Conservation (phyloP, 768 basidiomycete genomes). For the Mycena haematopus region DNA sequence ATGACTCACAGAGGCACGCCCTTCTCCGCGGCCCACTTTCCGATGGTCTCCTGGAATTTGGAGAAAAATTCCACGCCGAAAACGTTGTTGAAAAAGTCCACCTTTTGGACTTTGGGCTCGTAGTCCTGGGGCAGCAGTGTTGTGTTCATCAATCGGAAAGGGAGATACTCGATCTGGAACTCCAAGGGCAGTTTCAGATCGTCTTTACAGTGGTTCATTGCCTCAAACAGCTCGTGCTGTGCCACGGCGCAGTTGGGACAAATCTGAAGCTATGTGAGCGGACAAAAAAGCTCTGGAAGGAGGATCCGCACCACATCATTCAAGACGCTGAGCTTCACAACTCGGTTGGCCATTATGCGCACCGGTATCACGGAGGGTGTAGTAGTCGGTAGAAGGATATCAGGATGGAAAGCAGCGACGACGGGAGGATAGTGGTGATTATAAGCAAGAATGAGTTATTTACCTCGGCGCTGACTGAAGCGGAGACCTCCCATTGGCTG, state of each 20-base stretch:
- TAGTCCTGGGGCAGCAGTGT: slow-evolving; percentile 44
- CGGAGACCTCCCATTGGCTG: not conserved
- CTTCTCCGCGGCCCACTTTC: slow-evolving; percentile 60
- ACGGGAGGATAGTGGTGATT: not conserved
- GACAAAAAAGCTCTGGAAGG: slow-evolving; percentile 9
- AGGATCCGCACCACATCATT: slow-evolving; percentile 52
- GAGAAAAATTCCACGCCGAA: slow-evolving; percentile 60
- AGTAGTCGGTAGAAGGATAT: slow-evolving; percentile 15
- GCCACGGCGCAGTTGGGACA: slow-evolving; percentile 61
- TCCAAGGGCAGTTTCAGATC: slow-evolving; percentile 52
- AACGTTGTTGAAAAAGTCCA: slow-evolving; percentile 50
- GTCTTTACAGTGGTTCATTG: slow-evolving; percentile 55
- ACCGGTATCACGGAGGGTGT: slow-evolving; percentile 23
- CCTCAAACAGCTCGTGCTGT: slow-evolving; percentile 58
- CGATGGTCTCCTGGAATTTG: slow-evolving; percentile 48
- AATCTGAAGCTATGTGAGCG: slow-evolving; percentile 38
- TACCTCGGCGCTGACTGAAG: slow-evolving; percentile 8
- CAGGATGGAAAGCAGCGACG: slow-evolving; percentile 8
- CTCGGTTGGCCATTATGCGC: slow-evolving; percentile 45
- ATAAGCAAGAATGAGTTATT: slow-evolving; percentile 1
- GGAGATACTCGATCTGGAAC: slow-evolving; percentile 60
- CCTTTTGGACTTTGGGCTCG: slow-evolving; percentile 46
- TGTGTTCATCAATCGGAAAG: slow-evolving; percentile 54
- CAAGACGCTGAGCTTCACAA: slow-evolving; percentile 54
- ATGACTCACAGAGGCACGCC: slow-evolving; percentile 61